A percentile compares a stretch with the other conserved stretches of the same genome.
phyloP scores from a whole-genome alignment of 345 rosid genomes.

The Murraya koenigii region DNA sequence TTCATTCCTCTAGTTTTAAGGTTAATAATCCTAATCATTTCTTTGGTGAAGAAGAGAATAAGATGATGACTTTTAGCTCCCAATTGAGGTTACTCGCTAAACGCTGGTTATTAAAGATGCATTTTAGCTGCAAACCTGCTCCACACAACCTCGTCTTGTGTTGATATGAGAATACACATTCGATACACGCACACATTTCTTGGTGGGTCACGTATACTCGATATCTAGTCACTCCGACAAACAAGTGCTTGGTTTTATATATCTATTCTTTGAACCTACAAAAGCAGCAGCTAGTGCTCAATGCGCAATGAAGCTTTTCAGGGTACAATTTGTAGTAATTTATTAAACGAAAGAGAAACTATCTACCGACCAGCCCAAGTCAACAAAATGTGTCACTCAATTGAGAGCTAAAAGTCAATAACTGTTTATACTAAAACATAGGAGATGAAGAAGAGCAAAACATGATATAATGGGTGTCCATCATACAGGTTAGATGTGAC shows the following conservation, averaged over 20 bases:
- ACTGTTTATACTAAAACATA: no score
- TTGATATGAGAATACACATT: neutral
- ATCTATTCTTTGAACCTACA: conserved; percentile 60
- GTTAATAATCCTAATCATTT: no score
- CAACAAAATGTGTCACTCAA: no score
- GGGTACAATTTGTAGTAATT: no score
- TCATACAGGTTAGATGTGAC: neutral
- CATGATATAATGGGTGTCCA: neutral
- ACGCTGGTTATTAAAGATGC: neutral
- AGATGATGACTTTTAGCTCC: no score
- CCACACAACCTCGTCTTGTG: neutral
- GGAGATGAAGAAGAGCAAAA: no score
- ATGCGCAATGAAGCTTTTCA: conserved; percentile 56
- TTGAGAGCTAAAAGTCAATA: no score
- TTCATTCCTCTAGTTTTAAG: no score
- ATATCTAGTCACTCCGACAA: conserved; percentile 33
- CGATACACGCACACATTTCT: neutral
- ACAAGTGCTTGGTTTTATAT: conserved; percentile 72
- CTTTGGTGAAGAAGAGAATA: no score
- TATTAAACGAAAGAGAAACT: no score
- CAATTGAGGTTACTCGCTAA: no score
- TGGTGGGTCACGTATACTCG: neutral
- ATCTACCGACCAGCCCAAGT: no score
- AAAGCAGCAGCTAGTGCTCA: conserved; percentile 68
- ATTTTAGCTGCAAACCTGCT: neutral